Percentiles rank a stretch among this genome's conserved stretches.
phyloP scores from a whole-genome alignment of 164 flowering plant genomes.

The Vitis rupestris region DNA sequence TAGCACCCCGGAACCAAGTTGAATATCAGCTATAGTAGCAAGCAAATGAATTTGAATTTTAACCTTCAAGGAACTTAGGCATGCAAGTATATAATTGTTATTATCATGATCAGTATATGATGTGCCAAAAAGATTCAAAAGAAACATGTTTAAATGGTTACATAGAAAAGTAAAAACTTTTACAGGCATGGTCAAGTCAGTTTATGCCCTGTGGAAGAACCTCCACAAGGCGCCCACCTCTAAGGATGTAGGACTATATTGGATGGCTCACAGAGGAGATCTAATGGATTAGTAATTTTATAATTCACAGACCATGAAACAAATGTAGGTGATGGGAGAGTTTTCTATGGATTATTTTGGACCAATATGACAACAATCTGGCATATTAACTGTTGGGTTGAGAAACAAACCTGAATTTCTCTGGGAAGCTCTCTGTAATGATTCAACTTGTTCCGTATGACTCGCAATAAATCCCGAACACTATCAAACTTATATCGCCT shows the following conservation, averaged over 20 bases:
- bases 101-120: no score
- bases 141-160: no score
- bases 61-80: no score
- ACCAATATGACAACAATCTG: no score
- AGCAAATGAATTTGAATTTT: no score
- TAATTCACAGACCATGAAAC: background rate
- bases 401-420: slow-evolving; percentile 41
- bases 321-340: no score
- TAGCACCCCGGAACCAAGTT: background rate
- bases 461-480: slow-evolving; percentile 43
- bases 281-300: background rate
- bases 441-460: slow-evolving; percentile 46
- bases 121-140: no score
- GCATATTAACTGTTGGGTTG: no score
- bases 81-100: no score
- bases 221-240: background rate
- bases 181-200: background rate
- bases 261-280: background rate
- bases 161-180: no score
- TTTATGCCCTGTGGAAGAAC: no score
- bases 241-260: background rate
- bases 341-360: no score
- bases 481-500: slow-evolving; percentile 47
- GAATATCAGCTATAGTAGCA: background rate
- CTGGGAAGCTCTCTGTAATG: slow-evolving; percentile 51